Evolutionary conservation across 176 grass and related monocot genomes (phyloP).

Genomic region (Echinochloa phyllopogon): DNA sequence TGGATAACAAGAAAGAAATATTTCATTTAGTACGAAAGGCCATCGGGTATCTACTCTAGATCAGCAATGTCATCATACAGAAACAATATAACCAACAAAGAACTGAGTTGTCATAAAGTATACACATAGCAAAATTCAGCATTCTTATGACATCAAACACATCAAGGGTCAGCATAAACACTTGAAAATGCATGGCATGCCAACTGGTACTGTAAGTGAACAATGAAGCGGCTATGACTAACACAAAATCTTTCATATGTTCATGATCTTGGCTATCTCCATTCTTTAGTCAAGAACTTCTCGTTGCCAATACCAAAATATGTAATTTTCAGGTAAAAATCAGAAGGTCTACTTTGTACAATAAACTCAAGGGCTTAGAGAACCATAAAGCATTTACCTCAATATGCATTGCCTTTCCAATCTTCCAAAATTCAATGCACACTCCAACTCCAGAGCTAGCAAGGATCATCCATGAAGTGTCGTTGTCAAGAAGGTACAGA

Average conservation of each 20-base stretch:
- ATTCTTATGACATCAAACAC: neutral
- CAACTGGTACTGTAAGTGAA: neutral
- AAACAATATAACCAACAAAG: constrained; percentile 23
- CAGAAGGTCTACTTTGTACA: neutral
- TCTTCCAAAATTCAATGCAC: constrained; percentile 99
- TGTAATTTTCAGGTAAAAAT: constrained; percentile 10
- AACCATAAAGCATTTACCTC: constrained; percentile 54
- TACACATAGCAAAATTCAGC: neutral
- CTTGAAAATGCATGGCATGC: constrained; percentile 5
- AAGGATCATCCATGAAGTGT: constrained; percentile 99
- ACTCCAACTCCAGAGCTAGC: constrained; percentile 90
- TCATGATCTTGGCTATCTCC: constrained; percentile 2
- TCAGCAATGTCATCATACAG: constrained; percentile 9
- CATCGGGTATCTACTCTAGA: neutral
- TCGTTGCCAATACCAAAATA: constrained; percentile 18
- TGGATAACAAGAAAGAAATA: constrained; percentile 32
- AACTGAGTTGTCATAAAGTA: constrained; percentile 20
- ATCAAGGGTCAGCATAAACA: neutral
- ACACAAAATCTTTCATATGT: neutral
- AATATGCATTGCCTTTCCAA: constrained; percentile 98
- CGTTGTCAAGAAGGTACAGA: constrained; percentile 96
- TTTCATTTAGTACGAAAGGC: neutral
- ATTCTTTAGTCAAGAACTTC: neutral
- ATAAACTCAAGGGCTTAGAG: neutral
- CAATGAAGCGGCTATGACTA: neutral